These are phyloP conservation scores for Cladobotryum protrusum DNA, from an alignment of 2,329 filamentous ascomycete species.

Conservation along the genomic window DNA sequence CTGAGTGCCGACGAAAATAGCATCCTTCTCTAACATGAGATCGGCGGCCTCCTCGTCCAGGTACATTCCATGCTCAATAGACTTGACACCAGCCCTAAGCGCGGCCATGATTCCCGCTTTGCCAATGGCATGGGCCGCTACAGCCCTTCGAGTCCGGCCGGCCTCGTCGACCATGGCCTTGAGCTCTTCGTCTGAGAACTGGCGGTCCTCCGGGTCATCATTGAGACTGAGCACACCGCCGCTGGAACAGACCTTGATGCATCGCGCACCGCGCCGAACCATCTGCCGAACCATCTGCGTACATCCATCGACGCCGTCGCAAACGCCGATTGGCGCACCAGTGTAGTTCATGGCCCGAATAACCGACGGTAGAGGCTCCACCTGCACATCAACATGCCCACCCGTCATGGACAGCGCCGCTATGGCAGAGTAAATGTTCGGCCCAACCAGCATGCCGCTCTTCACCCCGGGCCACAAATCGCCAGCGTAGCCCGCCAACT, in stretches of 20 bases:
- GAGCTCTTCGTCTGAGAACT: constrained; percentile 35
- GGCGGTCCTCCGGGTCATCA: constrained; percentile 32
- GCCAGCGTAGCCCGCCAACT: constrained; percentile 41
- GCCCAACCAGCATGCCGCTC: constrained; percentile 39
- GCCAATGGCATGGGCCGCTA: constrained; percentile 35
- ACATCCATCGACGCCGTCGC: constrained; percentile 36
- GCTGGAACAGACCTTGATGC: constrained; percentile 35
- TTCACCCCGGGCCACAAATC: constrained; percentile 37
- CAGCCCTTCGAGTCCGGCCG: constrained; percentile 27
- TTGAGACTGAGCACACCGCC: constrained; percentile 35
- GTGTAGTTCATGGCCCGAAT: constrained; percentile 28
- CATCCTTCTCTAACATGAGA: constrained; percentile 31
- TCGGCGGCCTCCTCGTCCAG: constrained; percentile 35
- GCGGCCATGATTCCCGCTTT: constrained; percentile 35
- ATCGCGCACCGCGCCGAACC: constrained; percentile 33
- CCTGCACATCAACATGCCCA: constrained; percentile 39
- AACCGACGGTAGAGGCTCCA: constrained; percentile 26
- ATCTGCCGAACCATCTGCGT: constrained; percentile 33
- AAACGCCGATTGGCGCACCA: constrained; percentile 26
- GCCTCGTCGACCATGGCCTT: constrained; percentile 33
- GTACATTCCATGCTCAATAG: constrained; percentile 36
- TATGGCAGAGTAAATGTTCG: constrained; percentile 43
- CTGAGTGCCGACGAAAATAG: constrained; percentile 34
- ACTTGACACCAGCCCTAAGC: constrained; percentile 30
- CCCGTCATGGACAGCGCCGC: constrained; percentile 40